phyloP scores from a whole-genome alignment of 805 yeast genomes.

The Scheffersomyces lignosus region DNA sequence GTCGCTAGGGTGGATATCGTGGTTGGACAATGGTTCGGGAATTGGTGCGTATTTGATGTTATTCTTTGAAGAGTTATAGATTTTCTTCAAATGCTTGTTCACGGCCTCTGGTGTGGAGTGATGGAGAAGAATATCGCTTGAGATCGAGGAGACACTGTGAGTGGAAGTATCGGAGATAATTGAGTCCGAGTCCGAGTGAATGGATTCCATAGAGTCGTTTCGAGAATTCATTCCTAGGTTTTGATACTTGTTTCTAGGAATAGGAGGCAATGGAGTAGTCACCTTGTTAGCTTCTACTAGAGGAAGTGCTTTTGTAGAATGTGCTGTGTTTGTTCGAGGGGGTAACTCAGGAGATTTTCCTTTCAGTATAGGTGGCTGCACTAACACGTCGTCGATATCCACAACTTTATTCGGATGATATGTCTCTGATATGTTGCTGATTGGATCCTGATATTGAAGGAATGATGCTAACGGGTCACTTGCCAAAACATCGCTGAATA shows the following conservation, averaged over 20 bases:
- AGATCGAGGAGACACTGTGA: slow-evolving; percentile 14
- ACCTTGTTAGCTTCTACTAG: background rate
- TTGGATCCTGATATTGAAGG: slow-evolving; percentile 24
- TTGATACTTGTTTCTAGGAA: background rate
- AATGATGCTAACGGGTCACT: slow-evolving; percentile 35
- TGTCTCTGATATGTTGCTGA: slow-evolving; percentile 22
- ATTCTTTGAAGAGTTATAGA: slow-evolving; percentile 37
- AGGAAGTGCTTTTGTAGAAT: background rate
- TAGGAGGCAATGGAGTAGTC: slow-evolving; percentile 5
- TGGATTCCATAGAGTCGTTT: slow-evolving; percentile 9
- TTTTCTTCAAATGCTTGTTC: slow-evolving; percentile 19
- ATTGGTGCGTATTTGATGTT: slow-evolving; percentile 33
- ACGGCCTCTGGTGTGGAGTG: slow-evolving; percentile 16
- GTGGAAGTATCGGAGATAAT: slow-evolving; percentile 9
- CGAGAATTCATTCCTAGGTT: background rate
- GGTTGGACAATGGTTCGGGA: slow-evolving; percentile 6
- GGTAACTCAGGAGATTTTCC: slow-evolving; percentile 31
- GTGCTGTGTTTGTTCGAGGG: slow-evolving; percentile 26
- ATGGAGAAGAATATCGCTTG: slow-evolving; percentile 14
- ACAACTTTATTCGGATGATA: slow-evolving; percentile 27
- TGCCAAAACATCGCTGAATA: slow-evolving; percentile 28
- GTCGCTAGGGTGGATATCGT: slow-evolving; percentile 8
- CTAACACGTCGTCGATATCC: slow-evolving; percentile 11
- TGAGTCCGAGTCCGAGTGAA: slow-evolving; percentile 10
- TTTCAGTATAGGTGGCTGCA: slow-evolving; percentile 7